Conservation (phyloP, 116 monocot genomes). For the Papilionanthe hybrid region DNA sequence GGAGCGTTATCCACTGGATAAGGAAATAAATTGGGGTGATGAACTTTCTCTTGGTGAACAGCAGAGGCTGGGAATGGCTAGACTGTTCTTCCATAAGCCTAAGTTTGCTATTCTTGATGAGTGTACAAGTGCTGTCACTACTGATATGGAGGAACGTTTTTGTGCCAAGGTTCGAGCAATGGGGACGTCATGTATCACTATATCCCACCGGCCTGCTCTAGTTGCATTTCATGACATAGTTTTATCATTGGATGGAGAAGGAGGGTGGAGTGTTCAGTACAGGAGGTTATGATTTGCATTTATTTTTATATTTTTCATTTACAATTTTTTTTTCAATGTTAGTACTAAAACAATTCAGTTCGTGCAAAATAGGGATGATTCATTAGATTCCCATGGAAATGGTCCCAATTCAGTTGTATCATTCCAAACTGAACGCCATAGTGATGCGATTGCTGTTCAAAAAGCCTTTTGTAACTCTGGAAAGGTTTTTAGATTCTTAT, state of each 20-base stretch:
- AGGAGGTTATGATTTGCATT: constrained; percentile 38
- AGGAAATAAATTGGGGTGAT: constrained; percentile 98
- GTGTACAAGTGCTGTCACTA: constrained; percentile 98
- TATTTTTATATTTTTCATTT: constrained; percentile 7
- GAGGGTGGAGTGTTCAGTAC: constrained; percentile 75
- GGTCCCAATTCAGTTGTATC: constrained; percentile 30
- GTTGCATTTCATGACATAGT: constrained; percentile 98
- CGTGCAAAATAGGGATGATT: constrained; percentile 50
- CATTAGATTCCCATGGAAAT: constrained; percentile 26
- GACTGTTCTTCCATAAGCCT: constrained; percentile 94
- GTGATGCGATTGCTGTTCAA: constrained; percentile 83
- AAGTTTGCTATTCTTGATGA: constrained; percentile 99
- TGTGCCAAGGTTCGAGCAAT: constrained; percentile 88
- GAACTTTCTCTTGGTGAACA: constrained; percentile 99
- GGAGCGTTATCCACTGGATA: constrained; percentile 84
- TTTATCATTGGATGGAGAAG: constrained; percentile 95
- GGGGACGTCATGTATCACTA: constrained; percentile 98
- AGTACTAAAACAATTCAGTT: background rate
- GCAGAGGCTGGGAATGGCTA: constrained; percentile 96
- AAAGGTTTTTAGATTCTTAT: constrained; percentile 43
- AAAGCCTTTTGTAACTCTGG: constrained; percentile 58
- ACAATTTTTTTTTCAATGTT: background rate
- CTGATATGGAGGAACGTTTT: constrained; percentile 97
- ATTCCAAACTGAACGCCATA: constrained; percentile 58
- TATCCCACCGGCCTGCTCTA: constrained; percentile 94